Evolutionary conservation across 441 rosid species (phyloP), one percentile per base, ranked within the genome.

Genomic region (Flueggea neowawraea): DNA sequence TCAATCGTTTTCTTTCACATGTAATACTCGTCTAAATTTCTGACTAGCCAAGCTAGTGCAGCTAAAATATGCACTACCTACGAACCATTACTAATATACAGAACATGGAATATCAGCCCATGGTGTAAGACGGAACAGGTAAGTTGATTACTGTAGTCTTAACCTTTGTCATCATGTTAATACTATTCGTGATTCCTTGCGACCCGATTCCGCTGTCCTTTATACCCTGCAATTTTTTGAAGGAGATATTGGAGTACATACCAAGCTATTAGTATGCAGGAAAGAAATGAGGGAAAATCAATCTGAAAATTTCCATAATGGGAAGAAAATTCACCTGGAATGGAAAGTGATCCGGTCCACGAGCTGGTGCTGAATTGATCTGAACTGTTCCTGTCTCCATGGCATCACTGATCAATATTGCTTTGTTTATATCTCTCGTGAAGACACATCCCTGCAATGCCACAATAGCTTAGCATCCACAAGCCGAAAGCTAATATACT

Each of bases 381-480:
- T 89, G 99, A 65, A 95, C 97, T 0, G 99, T 91, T 28, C 99
- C 98, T 0, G 99, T 86, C 77, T 95, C 99, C 99, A 95, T 95
- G 36, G 99, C 97, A 41, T 95, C 97, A 58, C 97, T 84, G 55
- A 91, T 85, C 78, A 95, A 43, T 51, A 95, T 75, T 14, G 99
- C 99, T 69, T 87, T 95, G 72, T 87, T 91, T 59, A 95, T 84
- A 70, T 95, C 99, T 58, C 77, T 88, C 0, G 99, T 95, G 78
- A 95, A 95, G 9, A 91, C 81, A 67, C 99, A 94, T 16, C 99
- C 99, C 97, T 88, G 71, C n/a, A 11, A 43, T 47, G 50, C 9
- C 9, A 4, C 41, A 3, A 36, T 36, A 36, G 41, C 28, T 22
- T 22, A 22, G 28, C 28, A 22, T 22, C 28, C 28, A 22, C 28